Conservation (phyloP, 768 basidiomycete species). For the Amyloporia xantha region DNA sequence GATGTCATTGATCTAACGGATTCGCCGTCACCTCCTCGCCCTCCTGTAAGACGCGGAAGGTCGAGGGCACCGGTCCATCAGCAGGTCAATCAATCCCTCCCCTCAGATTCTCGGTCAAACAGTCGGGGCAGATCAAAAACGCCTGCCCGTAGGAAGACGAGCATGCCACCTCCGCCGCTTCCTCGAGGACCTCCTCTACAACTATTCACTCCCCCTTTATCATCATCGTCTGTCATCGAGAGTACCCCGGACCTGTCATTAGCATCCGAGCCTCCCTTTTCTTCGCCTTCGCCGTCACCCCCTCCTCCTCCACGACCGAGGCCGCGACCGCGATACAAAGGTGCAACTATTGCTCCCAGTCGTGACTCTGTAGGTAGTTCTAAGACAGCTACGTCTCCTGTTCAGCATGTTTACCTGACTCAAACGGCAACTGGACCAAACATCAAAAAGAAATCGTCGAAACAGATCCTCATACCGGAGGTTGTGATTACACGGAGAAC, state of each 20-base stretch:
- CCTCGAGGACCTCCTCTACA: constrained; percentile 2
- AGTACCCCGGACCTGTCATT: neutral
- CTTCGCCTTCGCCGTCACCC: constrained; percentile 1
- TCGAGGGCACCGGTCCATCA: constrained; percentile 4
- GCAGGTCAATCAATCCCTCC: neutral
- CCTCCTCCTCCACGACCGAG: neutral
- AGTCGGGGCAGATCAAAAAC: constrained; percentile 7
- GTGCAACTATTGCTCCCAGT: neutral
- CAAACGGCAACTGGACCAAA: neutral
- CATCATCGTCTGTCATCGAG: constrained; percentile 10
- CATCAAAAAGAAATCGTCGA: neutral
- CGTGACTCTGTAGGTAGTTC: neutral
- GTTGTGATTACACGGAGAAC: constrained; percentile 6
- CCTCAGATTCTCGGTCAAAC: neutral
- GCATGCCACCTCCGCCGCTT: neutral
- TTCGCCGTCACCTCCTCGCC: constrained; percentile 6
- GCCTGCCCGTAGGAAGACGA: neutral
- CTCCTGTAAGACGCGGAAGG: constrained; percentile 2
- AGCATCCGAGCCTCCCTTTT: neutral
- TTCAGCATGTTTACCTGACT: neutral
- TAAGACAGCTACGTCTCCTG: neutral
- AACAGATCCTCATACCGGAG: constrained; percentile 4
- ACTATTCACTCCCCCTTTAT: constrained; percentile 14
- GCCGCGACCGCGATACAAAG: constrained; percentile 7
- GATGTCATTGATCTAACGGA: constrained; percentile 15